Evolutionary conservation across 2,329 filamentous ascomycete species (phyloP).

Genomic region (Nannizzia gypsea): DNA sequence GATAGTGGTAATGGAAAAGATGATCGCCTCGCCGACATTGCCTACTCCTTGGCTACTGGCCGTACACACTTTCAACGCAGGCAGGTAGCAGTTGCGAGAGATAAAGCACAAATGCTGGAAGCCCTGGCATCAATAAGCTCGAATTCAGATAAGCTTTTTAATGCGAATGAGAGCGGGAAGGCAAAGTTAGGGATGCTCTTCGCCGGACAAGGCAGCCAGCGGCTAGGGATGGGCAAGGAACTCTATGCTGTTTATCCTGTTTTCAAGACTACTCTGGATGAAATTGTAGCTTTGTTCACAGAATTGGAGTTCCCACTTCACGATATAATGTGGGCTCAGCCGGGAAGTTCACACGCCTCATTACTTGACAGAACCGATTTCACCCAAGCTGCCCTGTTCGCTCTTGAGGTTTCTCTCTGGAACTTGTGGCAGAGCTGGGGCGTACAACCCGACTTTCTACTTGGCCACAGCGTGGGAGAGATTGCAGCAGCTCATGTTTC

Average conservation of each 20-base stretch:
- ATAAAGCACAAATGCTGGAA: background rate
- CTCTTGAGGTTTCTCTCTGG: conserved; percentile 33
- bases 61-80: background rate
- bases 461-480: conserved; percentile 31
- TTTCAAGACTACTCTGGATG: conserved; percentile 47
- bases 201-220: conserved; percentile 33
- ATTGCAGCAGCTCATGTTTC: conserved; percentile 29
- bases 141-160: background rate
- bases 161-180: conserved; percentile 1
- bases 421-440: conserved; percentile 24
- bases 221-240: conserved; percentile 34
- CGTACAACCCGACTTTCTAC: conserved; percentile 18
- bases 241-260: conserved; percentile 50
- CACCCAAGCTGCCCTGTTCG: conserved; percentile 31
- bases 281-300: conserved; percentile 16
- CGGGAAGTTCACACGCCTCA: conserved; percentile 29
- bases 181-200: conserved; percentile 20
- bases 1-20: background rate
- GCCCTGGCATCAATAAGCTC: background rate
- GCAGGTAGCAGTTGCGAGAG: background rate
- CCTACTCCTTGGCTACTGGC: conserved; percentile 6
- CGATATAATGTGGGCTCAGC: conserved; percentile 16
- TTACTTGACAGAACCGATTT: conserved; percentile 17
- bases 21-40: conserved; percentile 7
- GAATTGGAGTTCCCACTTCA: conserved; percentile 20